Evolutionary conservation across 768 basidiomycete genomes (phyloP), one percentile per base, ranked within the genome.

Genomic region (Leucocoprinus leucothites): DNA sequence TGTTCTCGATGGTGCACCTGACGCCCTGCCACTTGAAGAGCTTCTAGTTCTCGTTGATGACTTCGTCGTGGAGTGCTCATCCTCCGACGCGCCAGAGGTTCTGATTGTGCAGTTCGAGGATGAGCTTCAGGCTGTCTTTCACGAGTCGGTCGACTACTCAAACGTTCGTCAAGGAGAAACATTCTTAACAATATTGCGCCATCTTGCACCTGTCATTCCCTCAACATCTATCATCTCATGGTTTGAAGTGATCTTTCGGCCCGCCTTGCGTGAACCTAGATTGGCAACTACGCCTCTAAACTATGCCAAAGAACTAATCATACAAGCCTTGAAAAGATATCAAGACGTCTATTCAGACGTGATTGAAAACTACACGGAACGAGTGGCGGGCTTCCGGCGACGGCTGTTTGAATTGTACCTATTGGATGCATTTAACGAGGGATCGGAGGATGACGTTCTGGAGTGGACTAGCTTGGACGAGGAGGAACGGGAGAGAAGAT

Each of bases 221-320:
- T 71, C 86, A 7, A 75, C 75, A 5, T 87, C 87, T 22, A 74
- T 91, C 52, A 86, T 91, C 54, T 85, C 85, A 24, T 93, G 91
- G 91, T 93, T 90, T 67, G 89, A 93, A 65, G 77, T 88, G 31
- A 76, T 89, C 24, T 74, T 93, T 2, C 84, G 91, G 31, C 86
- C 88, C 22, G 87, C 89, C 25, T 74, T 93, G 51, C 84, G 88
- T 46, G 85, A 91, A 65, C 85, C 89, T 35, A 83, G 77, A 59
- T 71, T 93, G 18, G 74, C 87, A 2, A 80, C 77, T 0, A 60
- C 71, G 21, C 77, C 85, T 4, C 75, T 84, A 18, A 76, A 78
- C 48, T 74, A 87, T 63, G 91, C 89, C 25, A 89, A 87, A 67
- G 85, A 87, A 35, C 77, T 93, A 21, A 78, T 91, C 60, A 69